phyloP scores from a whole-genome alignment of 768 basidiomycete genomes.

The Leccinum aurantiacum region DNA sequence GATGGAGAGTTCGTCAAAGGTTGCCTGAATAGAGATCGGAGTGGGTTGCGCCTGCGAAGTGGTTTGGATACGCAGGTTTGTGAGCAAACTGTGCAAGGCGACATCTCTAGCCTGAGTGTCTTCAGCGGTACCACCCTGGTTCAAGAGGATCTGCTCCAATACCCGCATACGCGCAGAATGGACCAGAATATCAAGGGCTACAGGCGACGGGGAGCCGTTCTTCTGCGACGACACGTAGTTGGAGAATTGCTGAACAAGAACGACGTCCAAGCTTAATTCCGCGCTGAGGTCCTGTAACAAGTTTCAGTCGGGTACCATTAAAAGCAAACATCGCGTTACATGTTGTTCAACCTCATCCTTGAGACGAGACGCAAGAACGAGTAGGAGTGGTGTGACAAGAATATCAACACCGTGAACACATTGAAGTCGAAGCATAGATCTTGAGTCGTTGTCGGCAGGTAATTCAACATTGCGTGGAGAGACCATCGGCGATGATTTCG shows the following conservation, averaged over 20 bases:
- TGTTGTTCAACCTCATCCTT: conserved; percentile 46
- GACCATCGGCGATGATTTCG: conserved; percentile 3
- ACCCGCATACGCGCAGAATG: conserved; percentile 41
- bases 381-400: conserved; percentile 55
- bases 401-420: conserved; percentile 40
- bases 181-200: conserved; percentile 43
- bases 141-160: conserved; percentile 44
- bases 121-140: conserved; percentile 1
- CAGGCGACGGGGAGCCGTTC: too few relatives aligned
- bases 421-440: conserved; percentile 37
- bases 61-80: conserved; percentile 17
- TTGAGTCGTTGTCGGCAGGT: neutral
- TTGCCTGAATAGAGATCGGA: conserved; percentile 2
- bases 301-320: conserved; percentile 7
- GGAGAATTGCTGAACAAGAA: conserved; percentile 35
- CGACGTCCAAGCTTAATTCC: conserved; percentile 39
- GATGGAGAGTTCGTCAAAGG: conserved; percentile 20
- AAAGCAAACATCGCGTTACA: conserved; percentile 36
- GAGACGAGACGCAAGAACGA: conserved; percentile 43
- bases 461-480: conserved; percentile 6
- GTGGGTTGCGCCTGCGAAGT: conserved; percentile 1
- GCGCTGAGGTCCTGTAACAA: conserved; percentile 35
- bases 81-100: conserved; percentile 16
- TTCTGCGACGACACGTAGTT: too few relatives aligned
- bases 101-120: conserved; percentile 18